phyloP scores from a whole-genome alignment of 2,329 filamentous ascomycete species.

The Fusarium liriodendri region DNA sequence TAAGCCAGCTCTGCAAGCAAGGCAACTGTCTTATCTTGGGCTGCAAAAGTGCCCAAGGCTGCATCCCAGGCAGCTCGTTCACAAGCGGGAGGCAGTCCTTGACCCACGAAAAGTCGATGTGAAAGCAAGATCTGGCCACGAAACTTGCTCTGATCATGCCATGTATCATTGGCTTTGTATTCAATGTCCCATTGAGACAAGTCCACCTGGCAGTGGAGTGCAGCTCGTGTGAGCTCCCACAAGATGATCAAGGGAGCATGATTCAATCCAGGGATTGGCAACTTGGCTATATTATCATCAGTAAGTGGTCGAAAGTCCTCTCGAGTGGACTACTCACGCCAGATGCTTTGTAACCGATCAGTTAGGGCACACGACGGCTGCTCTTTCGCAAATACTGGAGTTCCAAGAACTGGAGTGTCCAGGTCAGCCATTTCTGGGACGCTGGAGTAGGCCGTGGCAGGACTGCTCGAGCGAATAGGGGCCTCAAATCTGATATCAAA shows the following conservation, averaged over 20 bases:
- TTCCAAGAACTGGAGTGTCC: conserved; percentile 7
- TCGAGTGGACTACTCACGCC: conserved; percentile 50
- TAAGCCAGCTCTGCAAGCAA: conserved; percentile 57
- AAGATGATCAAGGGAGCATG: conserved; percentile 60
- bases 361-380: conserved; percentile 15
- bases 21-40: conserved; percentile 52
- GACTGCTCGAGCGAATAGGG: conserved; percentile 18
- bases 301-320: background rate
- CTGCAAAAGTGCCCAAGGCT: conserved; percentile 52
- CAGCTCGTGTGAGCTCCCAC: conserved; percentile 65
- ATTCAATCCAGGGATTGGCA: conserved; percentile 53
- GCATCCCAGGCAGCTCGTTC: conserved; percentile 58
- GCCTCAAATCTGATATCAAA: background rate
- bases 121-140: conserved; percentile 52
- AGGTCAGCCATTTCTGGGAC: conserved; percentile 29
- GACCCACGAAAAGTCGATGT: conserved; percentile 55
- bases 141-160: conserved; percentile 58
- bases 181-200: conserved; percentile 48
- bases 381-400: background rate
- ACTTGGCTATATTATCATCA: conserved; percentile 46
- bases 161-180: conserved; percentile 51
- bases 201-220: conserved; percentile 58
- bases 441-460: conserved; percentile 32
- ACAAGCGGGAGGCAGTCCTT: conserved; percentile 61
- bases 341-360: conserved; percentile 50